A percentile compares a stretch with the other conserved stretches of the same genome.
These are phyloP conservation scores for Nidularia pulvinata DNA, from an alignment of 768 basidiomycete species.

Conservation along the genomic window DNA sequence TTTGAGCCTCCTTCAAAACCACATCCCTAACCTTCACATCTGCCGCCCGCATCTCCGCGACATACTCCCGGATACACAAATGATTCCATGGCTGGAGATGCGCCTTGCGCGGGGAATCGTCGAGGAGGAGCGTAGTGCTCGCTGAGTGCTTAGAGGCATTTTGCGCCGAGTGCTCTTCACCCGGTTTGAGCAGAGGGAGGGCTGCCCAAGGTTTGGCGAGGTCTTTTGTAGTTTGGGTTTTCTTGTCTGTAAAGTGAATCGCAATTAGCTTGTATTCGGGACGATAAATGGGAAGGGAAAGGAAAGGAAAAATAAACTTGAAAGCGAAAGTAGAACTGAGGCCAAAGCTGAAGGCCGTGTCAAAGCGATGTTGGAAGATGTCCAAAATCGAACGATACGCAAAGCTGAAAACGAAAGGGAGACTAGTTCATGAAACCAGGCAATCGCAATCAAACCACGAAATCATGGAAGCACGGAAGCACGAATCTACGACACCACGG, in stretches of 20 bases:
- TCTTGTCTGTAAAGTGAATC: slow-evolving; percentile 28
- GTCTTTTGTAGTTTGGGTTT: slow-evolving; percentile 69
- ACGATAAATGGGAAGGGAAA: too few species aligned
- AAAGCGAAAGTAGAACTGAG: too few species aligned
- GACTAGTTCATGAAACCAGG: too few species aligned
- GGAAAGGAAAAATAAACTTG: too few species aligned
- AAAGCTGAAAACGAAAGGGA: too few species aligned
- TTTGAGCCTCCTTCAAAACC: not conserved
- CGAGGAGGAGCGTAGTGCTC: slow-evolving; percentile 45
- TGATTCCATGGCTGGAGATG: slow-evolving; percentile 82
- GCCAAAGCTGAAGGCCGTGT: too few species aligned
- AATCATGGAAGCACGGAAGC: too few species aligned
- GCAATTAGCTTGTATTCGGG: not conserved
- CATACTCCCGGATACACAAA: slow-evolving; percentile 74
- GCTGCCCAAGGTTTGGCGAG: slow-evolving; percentile 65
- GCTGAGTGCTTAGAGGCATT: slow-evolving; percentile 31
- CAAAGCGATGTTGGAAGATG: too few species aligned
- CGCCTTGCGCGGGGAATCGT: slow-evolving; percentile 56
- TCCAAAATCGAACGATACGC: too few species aligned
- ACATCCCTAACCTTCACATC: slow-evolving; percentile 19
- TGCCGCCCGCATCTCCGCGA: slow-evolving; percentile 32
- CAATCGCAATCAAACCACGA: too few species aligned
- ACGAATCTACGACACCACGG: too few species aligned
- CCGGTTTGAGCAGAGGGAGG: slow-evolving; percentile 10
- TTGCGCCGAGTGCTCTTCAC: not conserved